phyloP scores from a whole-genome alignment of 768 basidiomycete species.

The Kwoniella pini region DNA sequence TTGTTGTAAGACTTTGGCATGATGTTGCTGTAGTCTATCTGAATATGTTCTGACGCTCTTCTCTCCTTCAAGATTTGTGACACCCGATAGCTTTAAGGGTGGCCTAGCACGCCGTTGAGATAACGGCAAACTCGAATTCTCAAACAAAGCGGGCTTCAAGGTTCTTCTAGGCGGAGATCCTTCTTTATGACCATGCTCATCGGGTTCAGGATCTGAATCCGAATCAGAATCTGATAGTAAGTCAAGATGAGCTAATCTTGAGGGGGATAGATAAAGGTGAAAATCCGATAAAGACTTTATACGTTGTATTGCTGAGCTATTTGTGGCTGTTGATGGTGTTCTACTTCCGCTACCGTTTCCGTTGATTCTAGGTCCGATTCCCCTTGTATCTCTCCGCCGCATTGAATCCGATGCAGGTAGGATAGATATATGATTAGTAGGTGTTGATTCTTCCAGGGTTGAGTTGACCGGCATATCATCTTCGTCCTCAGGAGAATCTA shows the following conservation, averaged over 20 bases:
- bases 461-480: neutral
- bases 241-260: conserved; percentile 45
- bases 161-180: conserved; percentile 1
- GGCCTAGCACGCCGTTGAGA: conserved; percentile 23
- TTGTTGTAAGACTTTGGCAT: conserved; percentile 34
- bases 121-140: conserved; percentile 3
- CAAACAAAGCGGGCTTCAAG: conserved; percentile 25
- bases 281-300: conserved; percentile 50
- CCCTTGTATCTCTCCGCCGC: neutral
- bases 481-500: neutral
- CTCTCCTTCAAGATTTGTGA: neutral
- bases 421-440: neutral
- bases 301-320: conserved; percentile 23
- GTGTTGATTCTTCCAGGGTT: neutral
- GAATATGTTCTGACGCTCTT: conserved; percentile 42
- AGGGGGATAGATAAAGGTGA: conserved; percentile 52
- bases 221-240: conserved; percentile 40
- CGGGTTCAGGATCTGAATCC: conserved; percentile 24
- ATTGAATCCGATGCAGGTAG: too few relatives aligned
- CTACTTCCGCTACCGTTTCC: neutral
- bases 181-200: neutral
- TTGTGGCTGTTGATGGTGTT: neutral
- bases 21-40: conserved; percentile 41
- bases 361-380: neutral
- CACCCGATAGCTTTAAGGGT: conserved; percentile 21